Conservation (phyloP, 2,329 filamentous ascomycete genomes). For the Penicillium sp. region DNA sequence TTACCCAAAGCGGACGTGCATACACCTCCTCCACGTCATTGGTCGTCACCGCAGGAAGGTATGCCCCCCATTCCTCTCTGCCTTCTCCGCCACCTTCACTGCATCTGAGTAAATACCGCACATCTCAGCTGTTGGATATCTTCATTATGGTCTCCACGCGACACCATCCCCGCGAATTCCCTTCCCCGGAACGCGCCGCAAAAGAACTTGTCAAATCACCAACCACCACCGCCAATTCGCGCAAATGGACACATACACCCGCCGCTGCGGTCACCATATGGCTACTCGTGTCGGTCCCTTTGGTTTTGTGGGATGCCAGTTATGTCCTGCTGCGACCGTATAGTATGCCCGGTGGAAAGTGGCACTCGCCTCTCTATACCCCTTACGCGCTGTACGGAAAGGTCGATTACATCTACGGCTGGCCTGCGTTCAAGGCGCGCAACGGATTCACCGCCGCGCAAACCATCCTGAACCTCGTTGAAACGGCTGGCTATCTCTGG, state of each 20-base stretch:
- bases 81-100: background rate
- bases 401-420: slow-evolving; percentile 81
- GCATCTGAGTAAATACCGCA: background rate
- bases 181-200: slow-evolving; percentile 33
- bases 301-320: slow-evolving; percentile 77
- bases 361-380: slow-evolving; percentile 71
- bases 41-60: slow-evolving; percentile 4
- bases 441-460: slow-evolving; percentile 81
- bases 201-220: slow-evolving; percentile 29
- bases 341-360: slow-evolving; percentile 74
- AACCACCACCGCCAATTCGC: slow-evolving; percentile 21
- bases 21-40: slow-evolving; percentile 6
- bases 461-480: slow-evolving; percentile 66
- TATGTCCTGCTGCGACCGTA: slow-evolving; percentile 81
- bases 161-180: slow-evolving; percentile 55
- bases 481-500: slow-evolving; percentile 65
- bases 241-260: slow-evolving; percentile 60
- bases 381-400: slow-evolving; percentile 80
- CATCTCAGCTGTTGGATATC: background rate
- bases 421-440: slow-evolving; percentile 65
- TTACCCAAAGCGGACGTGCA: background rate
- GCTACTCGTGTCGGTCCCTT: slow-evolving; percentile 72
- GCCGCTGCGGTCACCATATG: slow-evolving; percentile 65
- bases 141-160: slow-evolving; percentile 56
- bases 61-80: background rate